A percentile compares a stretch with the other conserved stretches of the same genome.
Conservation (phyloP, 208 protist species). For the Trypanosoma boissoni region DNA sequence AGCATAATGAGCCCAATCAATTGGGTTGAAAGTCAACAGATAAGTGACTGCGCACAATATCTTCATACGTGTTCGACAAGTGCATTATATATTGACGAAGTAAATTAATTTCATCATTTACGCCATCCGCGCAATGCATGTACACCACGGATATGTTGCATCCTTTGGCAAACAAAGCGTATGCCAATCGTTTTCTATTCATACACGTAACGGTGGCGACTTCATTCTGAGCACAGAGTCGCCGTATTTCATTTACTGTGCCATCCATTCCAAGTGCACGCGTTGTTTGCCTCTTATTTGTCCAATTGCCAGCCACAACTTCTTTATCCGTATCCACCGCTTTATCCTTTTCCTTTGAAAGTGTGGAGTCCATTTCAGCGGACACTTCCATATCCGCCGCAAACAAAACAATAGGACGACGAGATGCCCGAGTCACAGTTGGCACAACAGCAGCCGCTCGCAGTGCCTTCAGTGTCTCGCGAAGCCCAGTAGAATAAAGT, state of each 20-base stretch:
- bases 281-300: slow-evolving; percentile 30
- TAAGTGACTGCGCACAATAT: not conserved
- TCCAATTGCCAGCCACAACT: not conserved
- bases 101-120: slow-evolving; percentile 29
- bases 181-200: slow-evolving; percentile 57
- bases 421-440: not conserved
- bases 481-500: slow-evolving; percentile 60
- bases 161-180: slow-evolving; percentile 61
- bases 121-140: slow-evolving; percentile 45
- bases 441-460: slow-evolving; percentile 19
- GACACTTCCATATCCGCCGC: slow-evolving; percentile 53
- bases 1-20: not conserved
- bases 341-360: not conserved
- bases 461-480: slow-evolving; percentile 55
- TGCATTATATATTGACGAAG: slow-evolving; percentile 17
- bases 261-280: slow-evolving; percentile 27
- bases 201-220: slow-evolving; percentile 50
- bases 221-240: slow-evolving; percentile 1
- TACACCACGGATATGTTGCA: slow-evolving; percentile 50
- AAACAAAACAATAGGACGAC: slow-evolving; percentile 52
- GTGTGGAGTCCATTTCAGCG: no score
- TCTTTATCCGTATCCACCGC: not conserved
- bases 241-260: slow-evolving; percentile 21
- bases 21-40: not conserved
- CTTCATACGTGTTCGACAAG: slow-evolving; percentile 1